Base-by-base conservation (phyloP, 2,329 filamentous ascomycete genomes). In the Sporothrix euskadiensis region DNA sequence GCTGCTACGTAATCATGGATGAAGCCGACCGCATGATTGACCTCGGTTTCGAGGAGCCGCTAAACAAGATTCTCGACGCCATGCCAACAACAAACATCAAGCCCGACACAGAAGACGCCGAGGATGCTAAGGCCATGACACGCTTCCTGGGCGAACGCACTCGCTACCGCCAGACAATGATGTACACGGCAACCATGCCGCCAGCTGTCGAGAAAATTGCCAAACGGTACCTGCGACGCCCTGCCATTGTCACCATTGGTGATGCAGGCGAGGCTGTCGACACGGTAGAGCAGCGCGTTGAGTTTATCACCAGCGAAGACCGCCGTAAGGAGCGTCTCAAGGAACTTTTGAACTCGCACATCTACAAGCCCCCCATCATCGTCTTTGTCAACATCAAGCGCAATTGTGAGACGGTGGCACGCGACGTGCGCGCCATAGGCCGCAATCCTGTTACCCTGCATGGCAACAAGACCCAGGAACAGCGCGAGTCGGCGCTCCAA, bases 311-410 rank as follows among this genome's bases (percentile, higher is more conserved):
- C 0, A 93, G 94, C 78, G 96, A 99, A 85, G 96, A 99, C 82
- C 96, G 95, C 82, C 90, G 94, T 79, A 98, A 99, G 90, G 97
- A 97, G 83, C 92, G 96, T 2, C 90, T 99, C n/a, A 88, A 91
- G 77, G 94, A 98, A 79, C 96, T 99, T 75, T 89, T 99, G 54
- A 85, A 88, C 66, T 94, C 92, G 1, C 87, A 90, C 77, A 91
- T 94, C 77, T 98, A 94, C 83, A 86, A 88, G 8, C 89, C 95
- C 9, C 96, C 96, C 19, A 97, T 99, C 81, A 99, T 99, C 78
- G 94, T 99, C 76, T 99, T 99, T 81, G 96, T 99, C 88, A 99
- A 99, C 83, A 98, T 98, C 89, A 98, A 98, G 84, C 92, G 94
- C 78, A 98, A 98, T 84, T 98, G 95, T 84, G 96, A 99, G 81